These are phyloP conservation scores for Mycena latifolia DNA, from an alignment of 768 basidiomycete genomes.

Conservation along the genomic window DNA sequence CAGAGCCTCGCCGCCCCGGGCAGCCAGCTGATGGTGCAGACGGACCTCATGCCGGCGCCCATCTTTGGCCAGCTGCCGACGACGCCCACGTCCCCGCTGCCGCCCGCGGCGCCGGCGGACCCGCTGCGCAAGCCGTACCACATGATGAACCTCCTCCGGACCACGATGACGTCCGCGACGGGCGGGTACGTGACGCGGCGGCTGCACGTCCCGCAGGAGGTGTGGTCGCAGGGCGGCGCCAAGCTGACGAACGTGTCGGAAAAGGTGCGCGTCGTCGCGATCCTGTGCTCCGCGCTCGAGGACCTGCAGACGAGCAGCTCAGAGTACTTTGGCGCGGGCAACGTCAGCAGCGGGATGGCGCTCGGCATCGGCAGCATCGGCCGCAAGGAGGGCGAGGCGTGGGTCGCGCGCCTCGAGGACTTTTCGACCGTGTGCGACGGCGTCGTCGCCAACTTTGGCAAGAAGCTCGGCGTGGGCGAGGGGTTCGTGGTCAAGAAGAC, in stretches of 20 bases:
- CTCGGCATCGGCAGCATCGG: slow-evolving; percentile 83
- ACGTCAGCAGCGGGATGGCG: slow-evolving; percentile 79
- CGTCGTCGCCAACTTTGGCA: slow-evolving; percentile 84
- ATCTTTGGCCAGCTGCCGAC: slow-evolving; percentile 72
- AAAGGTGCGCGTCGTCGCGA: slow-evolving; percentile 88
- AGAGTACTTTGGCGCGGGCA: slow-evolving; percentile 83
- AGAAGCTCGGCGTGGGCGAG: slow-evolving; percentile 91
- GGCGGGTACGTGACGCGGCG: slow-evolving; percentile 92
- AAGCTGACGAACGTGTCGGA: slow-evolving; percentile 86
- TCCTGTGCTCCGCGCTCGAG: slow-evolving; percentile 83
- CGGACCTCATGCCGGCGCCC: slow-evolving; percentile 56
- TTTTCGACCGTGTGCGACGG: slow-evolving; percentile 84
- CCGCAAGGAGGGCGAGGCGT: slow-evolving; percentile 82
- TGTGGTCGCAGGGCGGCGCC: slow-evolving; percentile 93
- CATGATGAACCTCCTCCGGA: slow-evolving; percentile 85
- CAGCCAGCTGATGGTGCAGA: slow-evolving; percentile 62
- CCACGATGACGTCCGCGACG: slow-evolving; percentile 81
- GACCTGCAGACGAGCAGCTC: slow-evolving; percentile 80
- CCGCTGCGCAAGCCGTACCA: slow-evolving; percentile 89
- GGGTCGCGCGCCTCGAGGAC: slow-evolving; percentile 84
- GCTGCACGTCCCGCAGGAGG: slow-evolving; percentile 88
- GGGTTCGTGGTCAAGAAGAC: slow-evolving; percentile 88
- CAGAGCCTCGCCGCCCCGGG: slow-evolving; percentile 69
- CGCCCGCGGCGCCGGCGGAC: slow-evolving; percentile 78
- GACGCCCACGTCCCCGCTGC: slow-evolving; percentile 84